A percentile compares a stretch with the other conserved stretches of the same genome.
Evolutionary conservation across 768 basidiomycete genomes (phyloP).

Genomic region (Phanerodontia chrysosporium): DNA sequence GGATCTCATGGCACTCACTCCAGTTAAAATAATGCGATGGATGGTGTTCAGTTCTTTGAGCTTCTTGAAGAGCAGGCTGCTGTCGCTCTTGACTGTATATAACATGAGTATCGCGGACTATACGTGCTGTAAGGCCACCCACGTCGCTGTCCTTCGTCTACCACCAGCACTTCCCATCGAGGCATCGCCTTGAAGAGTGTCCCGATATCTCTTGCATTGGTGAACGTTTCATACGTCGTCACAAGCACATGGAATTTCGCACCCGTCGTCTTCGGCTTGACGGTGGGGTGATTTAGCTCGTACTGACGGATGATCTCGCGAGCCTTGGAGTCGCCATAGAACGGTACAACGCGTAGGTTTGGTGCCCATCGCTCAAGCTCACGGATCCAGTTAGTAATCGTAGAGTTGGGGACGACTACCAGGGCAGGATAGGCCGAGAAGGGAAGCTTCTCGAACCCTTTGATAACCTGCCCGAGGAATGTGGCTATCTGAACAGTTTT

Average conservation of each 20-base stretch:
- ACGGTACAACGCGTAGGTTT: conserved; percentile 73
- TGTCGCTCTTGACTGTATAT: conserved; percentile 75
- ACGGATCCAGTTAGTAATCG: conserved; percentile 91
- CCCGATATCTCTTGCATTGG: conserved; percentile 61
- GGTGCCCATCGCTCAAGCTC: conserved; percentile 91
- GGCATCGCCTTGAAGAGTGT: conserved; percentile 76
- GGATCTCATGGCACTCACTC: conserved; percentile 40
- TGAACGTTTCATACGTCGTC: conserved; percentile 88
- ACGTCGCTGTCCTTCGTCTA: conserved; percentile 93
- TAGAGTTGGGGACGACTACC: conserved; percentile 94
- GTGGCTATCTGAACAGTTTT: conserved; percentile 92
- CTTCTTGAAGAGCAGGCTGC: conserved; percentile 73
- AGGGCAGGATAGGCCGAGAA: conserved; percentile 65
- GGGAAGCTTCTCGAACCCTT: conserved; percentile 37
- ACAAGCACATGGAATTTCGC: conserved; percentile 86
- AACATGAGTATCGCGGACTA: no score
- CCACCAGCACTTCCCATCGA: conserved; percentile 90
- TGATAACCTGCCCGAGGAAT: conserved; percentile 64
- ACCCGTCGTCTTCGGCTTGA: conserved; percentile 37
- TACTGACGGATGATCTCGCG: conserved; percentile 78
- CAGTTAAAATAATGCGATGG: conserved; percentile 88
- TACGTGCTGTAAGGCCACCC: no score
- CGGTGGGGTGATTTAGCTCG: conserved; percentile 63
- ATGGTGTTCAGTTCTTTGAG: conserved; percentile 73
- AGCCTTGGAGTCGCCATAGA: conserved; percentile 74